phyloP scores from a whole-genome alignment of 805 yeast genomes.

The Candida ulmi region DNA sequence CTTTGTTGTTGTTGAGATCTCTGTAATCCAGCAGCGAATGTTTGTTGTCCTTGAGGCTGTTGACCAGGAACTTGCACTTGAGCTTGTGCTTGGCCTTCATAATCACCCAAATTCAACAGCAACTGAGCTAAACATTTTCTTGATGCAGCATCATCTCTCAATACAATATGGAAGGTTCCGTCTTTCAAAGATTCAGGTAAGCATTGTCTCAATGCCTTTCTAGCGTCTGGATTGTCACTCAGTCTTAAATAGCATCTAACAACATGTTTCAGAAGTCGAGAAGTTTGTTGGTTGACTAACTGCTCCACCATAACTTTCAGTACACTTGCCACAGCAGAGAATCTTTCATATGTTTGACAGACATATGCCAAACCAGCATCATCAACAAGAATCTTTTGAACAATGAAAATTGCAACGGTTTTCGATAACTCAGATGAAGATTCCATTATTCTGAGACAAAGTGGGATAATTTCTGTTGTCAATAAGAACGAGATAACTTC shows the following conservation, averaged over 20 bases:
- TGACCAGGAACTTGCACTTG: neutral
- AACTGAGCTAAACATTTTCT: conserved; percentile 83
- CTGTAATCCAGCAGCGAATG: neutral
- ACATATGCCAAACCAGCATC: conserved; percentile 88
- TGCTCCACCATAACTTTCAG: conserved; percentile 85
- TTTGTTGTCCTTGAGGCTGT: neutral
- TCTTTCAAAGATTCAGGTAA: conserved; percentile 85
- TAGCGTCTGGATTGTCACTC: conserved; percentile 85
- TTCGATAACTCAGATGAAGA: conserved; percentile 89
- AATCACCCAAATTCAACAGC: conserved; percentile 56
- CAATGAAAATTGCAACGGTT: conserved; percentile 94
- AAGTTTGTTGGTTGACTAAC: conserved; percentile 67
- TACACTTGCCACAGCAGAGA: conserved; percentile 89
- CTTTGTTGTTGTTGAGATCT: neutral
- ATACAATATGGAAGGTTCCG: conserved; percentile 72
- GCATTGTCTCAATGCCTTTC: conserved; percentile 76
- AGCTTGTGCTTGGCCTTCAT: conserved; percentile 15
- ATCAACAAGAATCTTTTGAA: conserved; percentile 87
- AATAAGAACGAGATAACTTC: conserved; percentile 88
- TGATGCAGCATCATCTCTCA: conserved; percentile 85
- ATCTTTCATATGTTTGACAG: conserved; percentile 92
- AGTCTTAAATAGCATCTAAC: conserved; percentile 89
- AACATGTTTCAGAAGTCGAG: conserved; percentile 84
- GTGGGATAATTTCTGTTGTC: conserved; percentile 94
- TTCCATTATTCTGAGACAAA: conserved; percentile 93